Percentiles rank a stretch among this genome's conserved stretches.
Evolutionary conservation across 1,284 basidiomycete species (phyloP).

Genomic region (Apiotrichum gracile): DNA sequence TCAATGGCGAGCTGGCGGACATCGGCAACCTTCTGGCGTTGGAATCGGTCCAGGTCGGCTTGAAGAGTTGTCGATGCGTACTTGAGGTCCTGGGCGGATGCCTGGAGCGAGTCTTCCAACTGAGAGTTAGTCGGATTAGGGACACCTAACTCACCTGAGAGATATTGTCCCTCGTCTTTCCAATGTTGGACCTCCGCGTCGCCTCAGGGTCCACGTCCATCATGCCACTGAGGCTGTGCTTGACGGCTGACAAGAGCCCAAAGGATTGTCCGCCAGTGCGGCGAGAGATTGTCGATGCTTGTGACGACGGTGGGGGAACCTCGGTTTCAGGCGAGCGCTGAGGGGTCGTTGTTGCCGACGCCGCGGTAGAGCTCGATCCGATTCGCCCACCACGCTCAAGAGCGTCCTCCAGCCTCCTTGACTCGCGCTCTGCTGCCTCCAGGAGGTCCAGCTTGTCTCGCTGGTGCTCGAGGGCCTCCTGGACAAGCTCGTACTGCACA

Average conservation of each 20-base stretch:
- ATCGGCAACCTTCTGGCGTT: slow-evolving; percentile 96
- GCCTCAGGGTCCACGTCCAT: slow-evolving; percentile 98
- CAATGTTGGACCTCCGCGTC: slow-evolving; percentile 84
- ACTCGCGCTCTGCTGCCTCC: slow-evolving; percentile 88
- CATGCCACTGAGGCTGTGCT: slow-evolving; percentile 92
- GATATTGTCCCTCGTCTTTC: slow-evolving; percentile 88
- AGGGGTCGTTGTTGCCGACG: neutral
- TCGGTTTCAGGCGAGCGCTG: slow-evolving; percentile 5
- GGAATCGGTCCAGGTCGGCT: slow-evolving; percentile 95
- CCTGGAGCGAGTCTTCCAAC: slow-evolving; percentile 87
- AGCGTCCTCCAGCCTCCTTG: slow-evolving; percentile 80
- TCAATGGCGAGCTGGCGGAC: slow-evolving; percentile 83
- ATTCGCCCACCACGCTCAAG: slow-evolving; percentile 50
- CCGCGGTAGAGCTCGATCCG: neutral
- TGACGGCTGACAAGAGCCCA: slow-evolving; percentile 85
- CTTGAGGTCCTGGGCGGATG: slow-evolving; percentile 85
- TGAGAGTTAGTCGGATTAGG: slow-evolving; percentile 37
- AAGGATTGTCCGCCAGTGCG: slow-evolving; percentile 54
- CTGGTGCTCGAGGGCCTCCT: slow-evolving; percentile 81
- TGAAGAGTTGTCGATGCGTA: slow-evolving; percentile 95
- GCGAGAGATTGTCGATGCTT: slow-evolving; percentile 13
- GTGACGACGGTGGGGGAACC: neutral
- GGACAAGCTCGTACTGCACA: slow-evolving; percentile 94
- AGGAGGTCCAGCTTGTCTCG: slow-evolving; percentile 81
- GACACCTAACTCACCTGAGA: slow-evolving; percentile 61